phyloP scores from a whole-genome alignment of 768 basidiomycete species.

The Boletus edulis region DNA sequence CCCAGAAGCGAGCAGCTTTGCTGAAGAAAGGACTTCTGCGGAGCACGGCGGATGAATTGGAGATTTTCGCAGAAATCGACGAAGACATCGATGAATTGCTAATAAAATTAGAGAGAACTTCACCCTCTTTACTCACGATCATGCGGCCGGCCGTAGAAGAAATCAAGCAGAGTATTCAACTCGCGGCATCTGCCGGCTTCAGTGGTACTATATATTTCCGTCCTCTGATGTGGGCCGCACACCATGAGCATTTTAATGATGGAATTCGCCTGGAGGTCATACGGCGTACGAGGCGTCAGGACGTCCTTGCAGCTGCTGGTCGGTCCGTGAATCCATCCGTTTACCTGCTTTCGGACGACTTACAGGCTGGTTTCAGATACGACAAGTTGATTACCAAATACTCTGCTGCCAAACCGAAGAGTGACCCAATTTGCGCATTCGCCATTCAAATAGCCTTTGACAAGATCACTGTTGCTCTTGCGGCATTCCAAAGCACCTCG shows the following conservation, averaged over 20 bases:
- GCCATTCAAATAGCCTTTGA: slow-evolving; percentile 78
- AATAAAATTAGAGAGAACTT: slow-evolving; percentile 56
- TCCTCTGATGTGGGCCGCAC: slow-evolving; percentile 71
- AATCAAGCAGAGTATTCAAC: slow-evolving; percentile 59
- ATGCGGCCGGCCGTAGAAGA: slow-evolving; percentile 56
- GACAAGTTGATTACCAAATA: slow-evolving; percentile 67
- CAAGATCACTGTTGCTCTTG: slow-evolving; percentile 69
- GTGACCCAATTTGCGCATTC: slow-evolving; percentile 60
- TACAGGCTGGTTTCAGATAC: slow-evolving; percentile 46
- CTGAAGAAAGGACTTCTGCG: slow-evolving; percentile 69
- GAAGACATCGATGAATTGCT: slow-evolving; percentile 61
- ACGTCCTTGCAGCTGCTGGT: slow-evolving; percentile 80
- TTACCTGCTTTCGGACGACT: background rate
- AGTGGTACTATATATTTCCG: slow-evolving; percentile 60
- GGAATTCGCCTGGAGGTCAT: slow-evolving; percentile 78
- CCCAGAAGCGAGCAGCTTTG: slow-evolving; percentile 68
- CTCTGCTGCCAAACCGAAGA: slow-evolving; percentile 50
- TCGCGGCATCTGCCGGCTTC: slow-evolving; percentile 61
- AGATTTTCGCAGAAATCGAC: slow-evolving; percentile 62
- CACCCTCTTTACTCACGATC: slow-evolving; percentile 47
- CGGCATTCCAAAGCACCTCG: slow-evolving; percentile 63
- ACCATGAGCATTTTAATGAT: slow-evolving; percentile 63
- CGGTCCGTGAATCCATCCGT: slow-evolving; percentile 43
- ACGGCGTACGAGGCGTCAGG: slow-evolving; percentile 58
- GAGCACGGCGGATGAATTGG: slow-evolving; percentile 70